Conservation (phyloP, 2,329 filamentous ascomycete genomes). For the Blumeria hordei region DNA sequence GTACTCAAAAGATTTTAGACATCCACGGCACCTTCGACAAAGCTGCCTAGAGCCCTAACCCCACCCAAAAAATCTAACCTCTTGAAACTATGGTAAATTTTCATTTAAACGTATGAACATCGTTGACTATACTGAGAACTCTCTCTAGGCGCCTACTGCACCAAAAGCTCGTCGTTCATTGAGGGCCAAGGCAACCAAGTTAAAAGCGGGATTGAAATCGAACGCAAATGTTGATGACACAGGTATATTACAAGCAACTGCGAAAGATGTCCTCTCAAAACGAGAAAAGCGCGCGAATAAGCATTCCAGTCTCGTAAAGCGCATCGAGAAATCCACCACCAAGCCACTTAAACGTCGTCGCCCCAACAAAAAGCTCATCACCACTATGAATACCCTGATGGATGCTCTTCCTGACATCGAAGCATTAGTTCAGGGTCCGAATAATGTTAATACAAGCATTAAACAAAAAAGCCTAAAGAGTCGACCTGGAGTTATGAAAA, state of each 20-base stretch:
- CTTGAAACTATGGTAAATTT: background rate
- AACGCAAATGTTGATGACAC: too few species aligned
- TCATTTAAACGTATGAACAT: background rate
- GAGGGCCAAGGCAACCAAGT: conserved; percentile 28
- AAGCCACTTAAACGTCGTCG: conserved; percentile 38
- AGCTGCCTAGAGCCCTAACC: too few species aligned
- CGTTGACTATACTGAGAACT: conserved; percentile 11
- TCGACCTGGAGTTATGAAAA: conserved; percentile 57
- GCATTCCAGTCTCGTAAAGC: conserved; percentile 54
- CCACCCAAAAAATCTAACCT: too few species aligned
- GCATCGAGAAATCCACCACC: conserved; percentile 37
- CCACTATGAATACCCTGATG: conserved; percentile 50
- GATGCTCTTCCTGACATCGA: conserved; percentile 47
- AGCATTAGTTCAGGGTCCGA: conserved; percentile 17
- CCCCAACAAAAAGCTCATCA: conserved; percentile 53
- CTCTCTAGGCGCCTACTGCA: conserved; percentile 18
- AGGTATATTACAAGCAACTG: too few species aligned
- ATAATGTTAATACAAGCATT: conserved; percentile 25
- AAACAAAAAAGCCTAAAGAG: conserved; percentile 51
- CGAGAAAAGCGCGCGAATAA: conserved; percentile 65
- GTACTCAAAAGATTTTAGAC: too few species aligned
- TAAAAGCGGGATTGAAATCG: conserved; percentile 5
- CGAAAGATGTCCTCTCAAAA: conserved; percentile 28
- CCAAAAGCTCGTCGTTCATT: conserved; percentile 30
- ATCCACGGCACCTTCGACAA: too few species aligned